Percentiles rank a stretch among this genome's conserved stretches.
These are phyloP conservation scores for Aspergillus avenaceus DNA, from an alignment of 495 filamentous ascomycete genomes.

Conservation along the genomic window DNA sequence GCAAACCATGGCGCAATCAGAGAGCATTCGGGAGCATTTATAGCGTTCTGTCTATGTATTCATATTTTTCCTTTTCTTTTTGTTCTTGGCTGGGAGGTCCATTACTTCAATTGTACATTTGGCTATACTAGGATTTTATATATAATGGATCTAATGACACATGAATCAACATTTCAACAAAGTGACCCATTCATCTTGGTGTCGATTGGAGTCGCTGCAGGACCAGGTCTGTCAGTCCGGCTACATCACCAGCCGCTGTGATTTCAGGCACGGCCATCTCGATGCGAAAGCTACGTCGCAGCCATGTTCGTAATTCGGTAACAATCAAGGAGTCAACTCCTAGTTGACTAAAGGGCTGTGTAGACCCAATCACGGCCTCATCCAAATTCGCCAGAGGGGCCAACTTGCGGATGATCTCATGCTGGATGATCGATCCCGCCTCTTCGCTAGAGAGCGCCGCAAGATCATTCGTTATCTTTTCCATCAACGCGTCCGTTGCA, in stretches of 20 bases:
- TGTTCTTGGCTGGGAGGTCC: neutral
- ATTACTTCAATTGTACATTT: neutral
- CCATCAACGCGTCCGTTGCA: neutral
- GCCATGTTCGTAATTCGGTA: constrained; percentile 7
- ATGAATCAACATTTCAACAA: too few species aligned
- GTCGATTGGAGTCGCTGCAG: neutral
- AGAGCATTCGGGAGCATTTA: constrained; percentile 23
- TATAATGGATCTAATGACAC: too few species aligned
- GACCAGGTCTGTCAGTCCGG: neutral
- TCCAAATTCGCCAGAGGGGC: neutral
- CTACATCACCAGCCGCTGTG: neutral
- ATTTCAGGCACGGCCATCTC: neutral
- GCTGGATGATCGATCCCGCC: neutral
- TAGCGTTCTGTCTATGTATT: constrained; percentile 10
- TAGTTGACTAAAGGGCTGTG: constrained; percentile 1
- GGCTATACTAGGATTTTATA: neutral
- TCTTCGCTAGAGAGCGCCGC: neutral
- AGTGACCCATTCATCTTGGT: too few species aligned
- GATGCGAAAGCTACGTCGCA: neutral
- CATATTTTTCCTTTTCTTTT: constrained; percentile 1
- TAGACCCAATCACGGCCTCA: neutral
- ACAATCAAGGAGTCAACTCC: constrained; percentile 6
- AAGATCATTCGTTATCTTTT: neutral
- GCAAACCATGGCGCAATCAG: constrained; percentile 20
- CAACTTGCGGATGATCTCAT: constrained; percentile 5